Conservation (phyloP, 306 rosid species). For the Medicago truncatula region MtrunA17r5.0-ANR NC_053049.1:4662001-4662500, state of each 20-base stretch:
- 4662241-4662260: background rate
- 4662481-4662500: constrained; percentile 21
- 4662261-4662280: background rate
- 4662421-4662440: too few relatives aligned
- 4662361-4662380: too few relatives aligned
- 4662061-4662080: background rate
- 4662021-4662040: background rate
- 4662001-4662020: background rate
- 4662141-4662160: background rate
- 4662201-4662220: too few relatives aligned
- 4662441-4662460: too few relatives aligned
- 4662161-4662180: background rate
- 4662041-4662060: too few relatives aligned
- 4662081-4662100: background rate
- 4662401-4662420: too few relatives aligned
- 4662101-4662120: too few relatives aligned
- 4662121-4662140: background rate
- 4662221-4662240: background rate
- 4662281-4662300: background rate
- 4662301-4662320: constrained; percentile 2
- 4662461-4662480: constrained; percentile 10
- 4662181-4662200: too few relatives aligned
- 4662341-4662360: background rate
- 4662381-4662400: too few relatives aligned
- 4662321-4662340: background rate